Evolutionary conservation across 345 rosid genomes (phyloP).

Genomic region (Balakata baccata): DNA sequence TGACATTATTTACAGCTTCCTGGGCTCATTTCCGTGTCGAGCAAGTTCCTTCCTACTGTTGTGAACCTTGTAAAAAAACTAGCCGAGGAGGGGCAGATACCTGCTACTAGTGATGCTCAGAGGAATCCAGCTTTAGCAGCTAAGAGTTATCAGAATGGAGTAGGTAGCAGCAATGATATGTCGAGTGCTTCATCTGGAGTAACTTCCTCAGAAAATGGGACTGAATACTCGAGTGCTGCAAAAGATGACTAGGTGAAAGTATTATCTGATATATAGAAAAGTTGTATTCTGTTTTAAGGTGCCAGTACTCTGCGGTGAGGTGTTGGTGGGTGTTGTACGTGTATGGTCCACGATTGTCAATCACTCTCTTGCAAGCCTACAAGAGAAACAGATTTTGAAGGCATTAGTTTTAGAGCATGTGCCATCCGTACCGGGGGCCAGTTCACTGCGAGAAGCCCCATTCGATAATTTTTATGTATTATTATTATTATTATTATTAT

Average conservation of each 20-base stretch:
- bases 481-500: conserved; percentile 9
- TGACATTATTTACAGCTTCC: conserved; percentile 57
- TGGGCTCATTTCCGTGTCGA: conserved; percentile 69
- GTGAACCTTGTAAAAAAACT: conserved; percentile 87
- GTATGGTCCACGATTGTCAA: conserved; percentile 10
- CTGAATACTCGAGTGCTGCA: conserved; percentile 42
- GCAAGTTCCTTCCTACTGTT: conserved; percentile 80
- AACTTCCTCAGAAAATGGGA: conserved; percentile 32
- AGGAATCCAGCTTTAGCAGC: conserved; percentile 34
- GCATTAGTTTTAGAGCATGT: conserved; percentile 47
- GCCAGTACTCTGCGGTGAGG: conserved; percentile 17
- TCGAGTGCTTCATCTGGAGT: conserved; percentile 52
- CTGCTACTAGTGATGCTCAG: conserved; percentile 30
- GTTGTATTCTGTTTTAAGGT: conserved; percentile 8
- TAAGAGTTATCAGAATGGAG: conserved; percentile 39
- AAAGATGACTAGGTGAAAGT: conserved; percentile 48
- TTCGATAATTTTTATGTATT: conserved; percentile 18
- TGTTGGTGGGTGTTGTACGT: background rate
- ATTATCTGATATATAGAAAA: background rate
- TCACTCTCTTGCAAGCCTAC: conserved; percentile 12
- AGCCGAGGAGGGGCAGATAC: conserved; percentile 64
- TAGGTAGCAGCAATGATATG: conserved; percentile 20
- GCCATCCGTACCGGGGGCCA: conserved; percentile 31
- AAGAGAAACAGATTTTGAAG: conserved; percentile 31
- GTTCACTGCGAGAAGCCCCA: conserved; percentile 24